Evolutionary conservation across 345 rosid species (phyloP), one percentile per base, ranked within the genome.

Genomic region (Firmiana major): DNA sequence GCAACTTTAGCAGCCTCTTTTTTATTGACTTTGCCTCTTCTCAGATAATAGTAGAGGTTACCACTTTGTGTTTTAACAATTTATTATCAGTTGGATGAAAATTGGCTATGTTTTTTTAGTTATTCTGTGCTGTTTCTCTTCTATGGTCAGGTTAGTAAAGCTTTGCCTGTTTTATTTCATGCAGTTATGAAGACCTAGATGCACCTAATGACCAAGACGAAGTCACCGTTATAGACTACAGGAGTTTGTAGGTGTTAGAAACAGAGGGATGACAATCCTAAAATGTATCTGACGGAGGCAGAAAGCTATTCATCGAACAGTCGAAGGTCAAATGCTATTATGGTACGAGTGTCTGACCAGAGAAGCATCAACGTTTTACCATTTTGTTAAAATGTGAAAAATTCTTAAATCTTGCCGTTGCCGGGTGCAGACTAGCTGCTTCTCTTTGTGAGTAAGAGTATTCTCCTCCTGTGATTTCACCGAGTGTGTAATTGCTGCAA

Each of bases 151-250:
- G 45, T 8, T 51, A 15, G 12, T 58, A 38, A 57, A 16, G 26
- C n/a, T 51, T 70, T 0, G 19, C 10, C 9, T 6, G 45, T 40
- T 15, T 71, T 42, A 45, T 71, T 45, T 80, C 13, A n/a, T 86
- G 88, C 93, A 97, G 98, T 84, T 97, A 97, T 75, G 96, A 94
- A 90, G 99, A 97, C 83, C 80, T 97, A 38, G 99, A 97, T 83
- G 99, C 94, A 3, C 98, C 98, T 0, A 98, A 94, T 31, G 34
- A 31, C 34, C 34, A 31, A 49, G 98, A 97, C 74, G 99, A 92
- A 85, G 99, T 97, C 22, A 94, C 99, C 0, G 98, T 97, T 55
- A 91, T 97, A 80, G 99, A 97, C 90, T 97, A 97, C 89, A 82
- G 98, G 86, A 94, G 98, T 82, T 90, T 96, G 85, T 96, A 96